Evolutionary conservation across 257 asterid genomes (phyloP), one percentile per base, ranked within the genome.

Genomic region (Datura wrightii): DNA sequence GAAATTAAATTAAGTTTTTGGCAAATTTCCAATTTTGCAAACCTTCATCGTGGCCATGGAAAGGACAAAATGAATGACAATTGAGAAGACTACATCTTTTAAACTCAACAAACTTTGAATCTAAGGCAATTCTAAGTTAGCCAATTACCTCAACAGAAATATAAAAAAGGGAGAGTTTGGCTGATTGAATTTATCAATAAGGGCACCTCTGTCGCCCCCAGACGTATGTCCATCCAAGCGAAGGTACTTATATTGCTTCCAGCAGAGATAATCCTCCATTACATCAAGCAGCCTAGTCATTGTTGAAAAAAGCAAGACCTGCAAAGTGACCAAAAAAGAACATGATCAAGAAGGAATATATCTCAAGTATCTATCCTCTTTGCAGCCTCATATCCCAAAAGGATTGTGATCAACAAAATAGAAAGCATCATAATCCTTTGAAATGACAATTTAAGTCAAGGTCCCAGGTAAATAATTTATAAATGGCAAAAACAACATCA

Each of bases 221-320:
- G 95, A 94, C 86, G 99, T 97, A 85, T 97, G 99, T 16, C 99
- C 99, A 88, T 97, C 99, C 89, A 97, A 91, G 76, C 99, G 97
- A 41, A 97, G 94, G 88, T 97, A 97, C 85, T 79, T 94, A 74
- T 95, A 97, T 83, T 97, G 95, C 90, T 97, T 97, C 99, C 97
- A 93, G 97, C 87, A 85, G 82, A 97, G 98, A 91, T 97, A 97
- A 79, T 97, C 99, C 92, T 97, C 99, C 98, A 97, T 91, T 46
- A 97, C 99, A 91, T 97, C 98, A 89, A 97, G 98, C 72, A 97
- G 90, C 88, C 99, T 92, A 84, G 99, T 97, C 99, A 97, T 97
- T 84, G 99, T 97, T 79, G 99, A 97, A 85, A 97, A 97, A 44
- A 97, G 96, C 87, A 97, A 97, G 89, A 97, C 97, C 99, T 97